Conservation (phyloP, 495 filamentous ascomycete genomes). For the Neurospora sp. region DNA sequence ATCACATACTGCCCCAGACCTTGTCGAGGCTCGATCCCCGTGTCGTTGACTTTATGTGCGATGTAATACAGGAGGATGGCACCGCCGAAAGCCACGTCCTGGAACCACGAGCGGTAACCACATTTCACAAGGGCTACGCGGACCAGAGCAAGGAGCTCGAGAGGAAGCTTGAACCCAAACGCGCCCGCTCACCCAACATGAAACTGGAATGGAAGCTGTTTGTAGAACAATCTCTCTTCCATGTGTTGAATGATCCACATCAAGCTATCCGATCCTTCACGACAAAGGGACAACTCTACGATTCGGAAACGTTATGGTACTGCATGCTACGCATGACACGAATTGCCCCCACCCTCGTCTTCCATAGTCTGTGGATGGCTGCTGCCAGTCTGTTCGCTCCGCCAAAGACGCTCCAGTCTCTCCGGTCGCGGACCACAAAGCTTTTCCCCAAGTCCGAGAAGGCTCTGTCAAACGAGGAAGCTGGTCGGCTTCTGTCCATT, state of each 20-base stretch:
- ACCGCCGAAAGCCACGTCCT: conserved; percentile 38
- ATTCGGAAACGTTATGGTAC: conserved; percentile 42
- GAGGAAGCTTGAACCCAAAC: conserved; percentile 21
- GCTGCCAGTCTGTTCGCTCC: conserved; percentile 58
- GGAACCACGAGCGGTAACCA: conserved; percentile 25
- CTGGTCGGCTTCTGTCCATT: conserved; percentile 41
- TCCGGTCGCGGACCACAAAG: conserved; percentile 30
- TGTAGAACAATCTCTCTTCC: conserved; percentile 64
- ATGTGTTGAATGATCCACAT: conserved; percentile 55
- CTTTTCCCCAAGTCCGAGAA: conserved; percentile 27
- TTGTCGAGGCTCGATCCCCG: conserved; percentile 33
- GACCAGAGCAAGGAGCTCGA: conserved; percentile 26
- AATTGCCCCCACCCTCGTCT: conserved; percentile 45
- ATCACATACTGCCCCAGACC: conserved; percentile 32
- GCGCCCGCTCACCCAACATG: conserved; percentile 10
- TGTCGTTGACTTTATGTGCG: conserved; percentile 42
- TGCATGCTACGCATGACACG: conserved; percentile 43
- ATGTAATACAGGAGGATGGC: conserved; percentile 40
- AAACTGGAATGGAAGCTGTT: conserved; percentile 47
- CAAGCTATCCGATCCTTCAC: conserved; percentile 59
- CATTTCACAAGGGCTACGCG: conserved; percentile 13
- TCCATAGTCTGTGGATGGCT: conserved; percentile 69
- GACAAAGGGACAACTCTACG: conserved; percentile 32
- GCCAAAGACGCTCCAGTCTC: conserved; percentile 43
- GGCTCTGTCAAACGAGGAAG: conserved; percentile 31